Conservation (phyloP, 31 red algal genomes). For the Asparagopsis taxiformis region DNA sequence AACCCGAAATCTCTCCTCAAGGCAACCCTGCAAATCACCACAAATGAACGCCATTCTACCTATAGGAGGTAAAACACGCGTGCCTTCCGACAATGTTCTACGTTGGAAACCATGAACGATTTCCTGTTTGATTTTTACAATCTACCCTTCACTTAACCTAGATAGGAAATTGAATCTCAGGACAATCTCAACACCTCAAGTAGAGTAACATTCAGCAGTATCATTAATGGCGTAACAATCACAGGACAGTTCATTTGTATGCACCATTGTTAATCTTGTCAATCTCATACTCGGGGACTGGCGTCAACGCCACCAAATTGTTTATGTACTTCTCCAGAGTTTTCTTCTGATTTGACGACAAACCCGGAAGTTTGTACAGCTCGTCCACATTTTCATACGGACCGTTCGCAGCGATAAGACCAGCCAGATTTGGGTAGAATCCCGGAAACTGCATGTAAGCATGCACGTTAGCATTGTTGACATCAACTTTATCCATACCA, state of each 20-base stretch:
- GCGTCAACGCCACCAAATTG: slow-evolving; percentile 73
- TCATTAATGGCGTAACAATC: too few relatives aligned
- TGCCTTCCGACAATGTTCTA: too few relatives aligned
- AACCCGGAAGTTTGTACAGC: slow-evolving; percentile 68
- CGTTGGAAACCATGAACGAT: too few relatives aligned
- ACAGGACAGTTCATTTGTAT: slow-evolving; percentile 61
- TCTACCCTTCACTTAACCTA: too few relatives aligned
- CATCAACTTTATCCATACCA: slow-evolving; percentile 85
- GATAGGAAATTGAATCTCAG: too few relatives aligned
- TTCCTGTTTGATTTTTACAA: too few relatives aligned
- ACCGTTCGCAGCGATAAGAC: slow-evolving; percentile 84
- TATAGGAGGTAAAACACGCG: too few relatives aligned
- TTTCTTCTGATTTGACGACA: slow-evolving; percentile 66
- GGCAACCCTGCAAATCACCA: too few relatives aligned
- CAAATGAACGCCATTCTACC: too few relatives aligned
- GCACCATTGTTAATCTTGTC: slow-evolving; percentile 99
- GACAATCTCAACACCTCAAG: too few relatives aligned
- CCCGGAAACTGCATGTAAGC: slow-evolving; percentile 87
- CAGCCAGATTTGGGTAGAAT: slow-evolving; percentile 93
- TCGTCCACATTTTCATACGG: slow-evolving; percentile 86
- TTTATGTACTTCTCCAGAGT: slow-evolving; percentile 88
- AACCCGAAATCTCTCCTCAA: too few relatives aligned
- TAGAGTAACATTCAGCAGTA: too few relatives aligned
- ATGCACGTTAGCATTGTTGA: slow-evolving; percentile 98
- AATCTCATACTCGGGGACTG: slow-evolving; percentile 83